A percentile compares a stretch with the other conserved stretches of the same genome.
phyloP scores from a whole-genome alignment of 805 yeast species.

The Candida vaughaniae region DNA sequence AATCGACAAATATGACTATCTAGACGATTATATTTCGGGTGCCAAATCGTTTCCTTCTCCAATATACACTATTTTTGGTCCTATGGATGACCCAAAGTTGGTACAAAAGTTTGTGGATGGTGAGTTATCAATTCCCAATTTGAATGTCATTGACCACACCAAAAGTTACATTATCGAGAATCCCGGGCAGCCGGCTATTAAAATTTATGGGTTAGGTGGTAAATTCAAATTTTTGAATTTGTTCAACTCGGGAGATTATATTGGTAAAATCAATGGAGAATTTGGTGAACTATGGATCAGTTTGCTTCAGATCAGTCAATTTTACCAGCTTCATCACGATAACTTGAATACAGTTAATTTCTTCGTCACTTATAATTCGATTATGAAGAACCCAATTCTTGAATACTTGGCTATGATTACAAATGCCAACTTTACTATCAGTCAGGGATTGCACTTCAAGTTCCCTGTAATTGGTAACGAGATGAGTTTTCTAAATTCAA shows the following conservation, averaged over 20 bases:
- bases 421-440: constrained; percentile 69
- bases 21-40: constrained; percentile 31
- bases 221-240: constrained; percentile 62
- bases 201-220: constrained; percentile 73
- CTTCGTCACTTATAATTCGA: constrained; percentile 68
- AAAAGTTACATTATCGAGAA: constrained; percentile 37
- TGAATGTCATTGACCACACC: constrained; percentile 61
- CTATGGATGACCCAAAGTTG: constrained; percentile 70
- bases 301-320: constrained; percentile 65
- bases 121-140: constrained; percentile 52
- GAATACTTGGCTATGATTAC: constrained; percentile 66
- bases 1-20: constrained; percentile 7
- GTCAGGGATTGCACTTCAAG: constrained; percentile 71
- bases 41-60: constrained; percentile 49
- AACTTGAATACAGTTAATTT: constrained; percentile 50
- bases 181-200: constrained; percentile 41
- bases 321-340: constrained; percentile 25
- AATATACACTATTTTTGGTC: constrained; percentile 76
- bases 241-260: constrained; percentile 32
- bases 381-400: constrained; percentile 65
- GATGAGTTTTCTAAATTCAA: constrained; percentile 57
- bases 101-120: constrained; percentile 61
- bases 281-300: constrained; percentile 74
- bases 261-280: constrained; percentile 21
- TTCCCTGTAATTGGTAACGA: constrained; percentile 72